Conservation (phyloP, 2,329 filamentous ascomycete species). For the Monilinia fructicola region DNA sequence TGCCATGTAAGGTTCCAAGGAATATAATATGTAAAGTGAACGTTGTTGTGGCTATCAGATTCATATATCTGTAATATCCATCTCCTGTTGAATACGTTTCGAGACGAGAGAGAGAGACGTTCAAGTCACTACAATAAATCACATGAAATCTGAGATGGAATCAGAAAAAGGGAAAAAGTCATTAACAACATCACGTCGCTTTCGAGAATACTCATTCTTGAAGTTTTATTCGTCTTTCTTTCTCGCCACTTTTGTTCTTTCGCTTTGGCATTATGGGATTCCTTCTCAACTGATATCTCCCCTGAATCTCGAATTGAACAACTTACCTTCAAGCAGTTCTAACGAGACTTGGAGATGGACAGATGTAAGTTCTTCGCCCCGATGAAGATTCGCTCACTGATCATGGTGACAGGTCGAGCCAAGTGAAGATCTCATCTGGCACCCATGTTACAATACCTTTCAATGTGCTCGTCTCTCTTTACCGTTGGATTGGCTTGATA, state of each 20-base stretch:
- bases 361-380: neutral
- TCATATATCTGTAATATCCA: neutral
- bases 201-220: neutral
- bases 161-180: neutral
- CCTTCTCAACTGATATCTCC: neutral
- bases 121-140: neutral
- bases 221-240: constrained; percentile 5
- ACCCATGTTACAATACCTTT: constrained; percentile 31
- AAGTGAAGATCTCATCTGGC: constrained; percentile 31
- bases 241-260: neutral
- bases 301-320: neutral
- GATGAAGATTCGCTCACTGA: neutral
- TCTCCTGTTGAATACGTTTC: neutral
- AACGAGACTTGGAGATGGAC: constrained; percentile 4
- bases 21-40: too few relatives aligned
- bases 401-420: neutral
- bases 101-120: neutral
- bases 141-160: neutral
- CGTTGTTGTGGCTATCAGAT: neutral
- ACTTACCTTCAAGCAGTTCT: neutral
- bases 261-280: constrained; percentile 12
- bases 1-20: too few relatives aligned
- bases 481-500: constrained; percentile 35
- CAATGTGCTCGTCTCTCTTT: constrained; percentile 36
- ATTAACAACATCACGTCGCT: too few relatives aligned